Base-by-base conservation (phyloP, 2,329 filamentous ascomycete species). In the Diplodia seriata region DNA sequence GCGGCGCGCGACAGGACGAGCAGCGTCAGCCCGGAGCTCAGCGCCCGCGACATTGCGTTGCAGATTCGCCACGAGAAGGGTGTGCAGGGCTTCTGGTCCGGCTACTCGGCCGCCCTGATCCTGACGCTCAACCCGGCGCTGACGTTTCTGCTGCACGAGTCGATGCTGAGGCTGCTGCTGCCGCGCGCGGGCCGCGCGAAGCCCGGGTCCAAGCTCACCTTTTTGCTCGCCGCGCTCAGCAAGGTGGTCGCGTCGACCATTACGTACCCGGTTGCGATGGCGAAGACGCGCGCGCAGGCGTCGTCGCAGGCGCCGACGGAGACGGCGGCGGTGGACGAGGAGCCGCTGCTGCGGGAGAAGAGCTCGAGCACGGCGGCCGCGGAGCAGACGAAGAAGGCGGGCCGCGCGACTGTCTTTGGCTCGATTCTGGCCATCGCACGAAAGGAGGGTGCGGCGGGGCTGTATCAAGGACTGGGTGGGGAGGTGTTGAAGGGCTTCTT, bases 401-500 rank as follows among this genome's bases (percentile, higher is more conserved):
- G 75, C 54, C 78, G 70, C 72, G 76, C 81, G 29, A 89, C 87
- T 8, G 86, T 93, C 4, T 87, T 94, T 72, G 84, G 84, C 29
- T 87, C 86, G 9, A 85, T 93, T 23, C 70, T 87, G 29, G 81
- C 84, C 23, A 85, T 87, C 68, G 81, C 81, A 38, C 85, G 83
- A 55, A 83, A 81, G 0, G 91, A 97, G 74, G 93, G 93, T 0
- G 69, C 89, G 0, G 75, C 76, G 4, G 90, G 89, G 0, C 80
- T 97, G 9, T 97, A 96, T 75, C 87, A 90, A 59, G 93, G 93
- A 5, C 81, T 97, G 0, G 85, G 84, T 15, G 91, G 89, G 4
- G 92, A 96, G 78, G 84, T 97, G 3, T 78, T 94, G 9, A 94
- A 93, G 74, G 91, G 91, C 0, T 96, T 97, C 80, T 89, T 97